Evolutionary conservation across 768 basidiomycete genomes (phyloP), one percentile per base, ranked within the genome.

Genomic region (Lentinula aciculospora): DNA sequence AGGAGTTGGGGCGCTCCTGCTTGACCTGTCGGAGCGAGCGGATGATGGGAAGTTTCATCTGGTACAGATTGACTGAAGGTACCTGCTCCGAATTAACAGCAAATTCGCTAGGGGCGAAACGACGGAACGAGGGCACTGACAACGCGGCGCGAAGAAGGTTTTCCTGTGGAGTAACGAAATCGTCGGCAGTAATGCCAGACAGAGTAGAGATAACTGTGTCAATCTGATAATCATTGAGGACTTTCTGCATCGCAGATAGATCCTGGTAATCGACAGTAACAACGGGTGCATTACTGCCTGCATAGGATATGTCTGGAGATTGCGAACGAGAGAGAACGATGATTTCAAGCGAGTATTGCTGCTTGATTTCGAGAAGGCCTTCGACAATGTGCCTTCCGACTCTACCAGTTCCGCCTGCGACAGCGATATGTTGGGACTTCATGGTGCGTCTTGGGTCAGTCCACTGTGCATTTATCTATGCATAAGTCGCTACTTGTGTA

Each of bases 151-250:
- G 45, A 23, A 57, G 46, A n/a, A 57, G 46, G 31, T 23, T 57
- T 29, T 57, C 45, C 44, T 57, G 56, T 12, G 34, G 25, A 31
- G 46, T 36, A 21, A 45, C 34, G 54, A 56, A 56, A 2, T 27
- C 19, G 9, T 45, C 42, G 19, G 36, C 4, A 13, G 42, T 56
- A 23, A 17, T 27, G 3, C 42, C 44, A 28, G 29, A 45, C 17
- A 57, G 46, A 6, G 46, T 37, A n/a, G 56, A 57, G 31, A 57
- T 57, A 46, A 57, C 31, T 13, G 56, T 57, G 46, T 57, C 56
- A 17, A 57, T 48, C 21, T 34, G 23, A 27, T 36, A 36, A 4
- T 57, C 56, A 28, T 48, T 25, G 15, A 57, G 56, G 9, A 46
- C 42, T 12, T 39, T 36, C 19, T 23, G 21, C 5, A 56, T 56